A percentile compares a stretch with the other conserved stretches of the same genome.
Evolutionary conservation across 345 rosid genomes (phyloP).

Genomic region (Eucalyptus tenuipes): DNA sequence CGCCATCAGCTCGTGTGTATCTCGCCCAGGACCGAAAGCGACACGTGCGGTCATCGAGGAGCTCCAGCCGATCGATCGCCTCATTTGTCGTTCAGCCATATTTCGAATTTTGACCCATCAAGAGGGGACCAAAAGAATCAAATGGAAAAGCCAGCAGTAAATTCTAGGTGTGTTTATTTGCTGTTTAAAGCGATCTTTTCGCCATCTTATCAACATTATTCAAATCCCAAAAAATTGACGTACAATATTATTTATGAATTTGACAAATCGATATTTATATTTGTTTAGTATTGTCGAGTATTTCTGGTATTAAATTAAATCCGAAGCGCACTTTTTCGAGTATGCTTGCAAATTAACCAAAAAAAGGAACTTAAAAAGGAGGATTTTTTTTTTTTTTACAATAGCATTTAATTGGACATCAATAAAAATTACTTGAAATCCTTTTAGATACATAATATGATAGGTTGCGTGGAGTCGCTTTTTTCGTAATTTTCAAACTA

Average conservation of each 20-base stretch:
- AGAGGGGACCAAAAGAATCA: neutral
- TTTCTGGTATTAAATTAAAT: neutral
- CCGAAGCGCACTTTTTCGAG: rapidly evolving
- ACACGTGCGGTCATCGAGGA: neutral
- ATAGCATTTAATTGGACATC: neutral
- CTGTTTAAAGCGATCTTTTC: neutral
- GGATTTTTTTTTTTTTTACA: neutral
- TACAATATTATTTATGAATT: too few species aligned
- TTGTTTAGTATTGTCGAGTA: neutral
- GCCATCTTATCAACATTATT: neutral
- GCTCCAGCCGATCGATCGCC: neutral
- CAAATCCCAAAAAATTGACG: neutral
- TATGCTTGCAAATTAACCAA: neutral
- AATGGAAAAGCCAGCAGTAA: neutral
- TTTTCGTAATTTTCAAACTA: neutral
- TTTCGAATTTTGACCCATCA: neutral
- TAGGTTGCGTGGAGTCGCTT: rapidly evolving
- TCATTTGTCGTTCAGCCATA: too few species aligned
- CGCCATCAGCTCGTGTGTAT: neutral
- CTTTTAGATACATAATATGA: neutral
- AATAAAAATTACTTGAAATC: neutral
- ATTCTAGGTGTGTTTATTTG: neutral
- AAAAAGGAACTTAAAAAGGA: neutral
- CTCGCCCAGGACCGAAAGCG: neutral
- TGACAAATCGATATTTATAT: neutral